Evolutionary conservation across 345 rosid species (phyloP).

Genomic region (Syzygium oleosum): DNA sequence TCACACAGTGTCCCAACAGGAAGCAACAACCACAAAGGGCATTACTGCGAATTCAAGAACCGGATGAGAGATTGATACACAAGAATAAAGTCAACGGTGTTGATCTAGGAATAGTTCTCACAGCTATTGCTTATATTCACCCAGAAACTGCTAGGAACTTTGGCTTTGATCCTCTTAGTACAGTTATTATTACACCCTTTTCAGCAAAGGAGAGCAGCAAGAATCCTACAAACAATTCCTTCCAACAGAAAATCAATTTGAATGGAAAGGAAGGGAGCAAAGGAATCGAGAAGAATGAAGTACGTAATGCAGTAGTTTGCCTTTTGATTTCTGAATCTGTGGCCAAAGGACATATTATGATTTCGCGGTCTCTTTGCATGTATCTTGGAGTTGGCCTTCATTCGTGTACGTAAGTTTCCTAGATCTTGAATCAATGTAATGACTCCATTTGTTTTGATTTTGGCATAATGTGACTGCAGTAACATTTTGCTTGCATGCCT

Average conservation of each 20-base stretch:
- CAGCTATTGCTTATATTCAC: slow-evolving; percentile 69
- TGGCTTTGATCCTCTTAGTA: slow-evolving; percentile 41
- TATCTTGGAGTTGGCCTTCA: slow-evolving; percentile 69
- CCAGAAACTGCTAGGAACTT: slow-evolving; percentile 64
- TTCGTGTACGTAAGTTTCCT: slow-evolving; percentile 60
- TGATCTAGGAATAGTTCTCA: slow-evolving; percentile 62
- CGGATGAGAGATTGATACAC: slow-evolving; percentile 39
- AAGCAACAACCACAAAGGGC: slow-evolving; percentile 31
- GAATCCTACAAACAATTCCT: slow-evolving; percentile 26
- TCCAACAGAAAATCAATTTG: slow-evolving; percentile 28
- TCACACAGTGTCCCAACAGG: slow-evolving; percentile 14
- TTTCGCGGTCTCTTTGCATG: slow-evolving; percentile 53
- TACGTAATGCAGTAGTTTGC: slow-evolving; percentile 45
- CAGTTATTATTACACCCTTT: slow-evolving; percentile 44
- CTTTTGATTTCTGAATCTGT: slow-evolving; percentile 64
- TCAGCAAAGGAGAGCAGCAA: slow-evolving; percentile 31
- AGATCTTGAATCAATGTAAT: background rate
- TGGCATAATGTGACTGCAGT: background rate
- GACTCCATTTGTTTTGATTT: background rate
- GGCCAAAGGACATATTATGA: slow-evolving; percentile 77
- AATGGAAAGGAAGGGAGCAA: slow-evolving; percentile 29
- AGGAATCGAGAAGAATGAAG: slow-evolving; percentile 38
- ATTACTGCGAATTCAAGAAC: slow-evolving; percentile 71
- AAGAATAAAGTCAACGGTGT: slow-evolving; percentile 42
- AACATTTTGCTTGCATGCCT: background rate